Base-by-base conservation (phyloP, 2,329 filamentous ascomycete species). In the Colletotrichum sp. region DNA sequence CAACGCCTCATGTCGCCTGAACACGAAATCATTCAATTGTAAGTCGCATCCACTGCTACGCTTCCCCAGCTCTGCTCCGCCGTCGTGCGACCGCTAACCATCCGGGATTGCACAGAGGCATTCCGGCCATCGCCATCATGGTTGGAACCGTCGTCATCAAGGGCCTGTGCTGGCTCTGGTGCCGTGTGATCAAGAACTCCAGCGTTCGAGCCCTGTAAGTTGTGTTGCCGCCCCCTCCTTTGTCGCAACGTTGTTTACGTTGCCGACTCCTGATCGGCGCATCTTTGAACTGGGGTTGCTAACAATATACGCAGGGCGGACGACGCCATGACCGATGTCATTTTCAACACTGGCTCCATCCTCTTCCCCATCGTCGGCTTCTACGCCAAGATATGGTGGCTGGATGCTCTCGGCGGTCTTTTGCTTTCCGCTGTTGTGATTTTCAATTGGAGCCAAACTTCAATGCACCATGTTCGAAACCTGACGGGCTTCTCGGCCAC, bases 281-380 rank as follows among this genome's bases (percentile, higher is more conserved):
- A 38, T 79, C 79, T n/a, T 65, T 79, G 24, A 80, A 83, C 33
- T 47, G 29, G 55, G 62, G 65, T 66, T n/a, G 73, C 76, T 74
- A 76, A 47, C 27, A 57, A 65, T 65, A 47, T 62, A 4, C 54
- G 34, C 67, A 87, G 86, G 68, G 87, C 87, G 38, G 85, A 88
- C 33, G 87, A 89, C 75, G 87, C 87, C 66, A 85, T 87, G 79
- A 93, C 94, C 0, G 94, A 98, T 79, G 94, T 98, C 33, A 92
- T 98, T 36, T 98, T 98, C 89, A 98, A 98, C 83, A 91, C 91
- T 1, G 96, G 97, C 79, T 95, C 93, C 76, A 97, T 98, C 79
- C 88, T 97, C 29, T 98, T 98, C 80, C 95, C 95, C 2, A 90
- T 97, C 11, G 87, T 94, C 69, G 94, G 94, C 29, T 96, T 90